Percentiles rank a stretch among this genome's conserved stretches.
phyloP scores from a whole-genome alignment of 345 rosid species.

The Theobroma cacao region DNA sequence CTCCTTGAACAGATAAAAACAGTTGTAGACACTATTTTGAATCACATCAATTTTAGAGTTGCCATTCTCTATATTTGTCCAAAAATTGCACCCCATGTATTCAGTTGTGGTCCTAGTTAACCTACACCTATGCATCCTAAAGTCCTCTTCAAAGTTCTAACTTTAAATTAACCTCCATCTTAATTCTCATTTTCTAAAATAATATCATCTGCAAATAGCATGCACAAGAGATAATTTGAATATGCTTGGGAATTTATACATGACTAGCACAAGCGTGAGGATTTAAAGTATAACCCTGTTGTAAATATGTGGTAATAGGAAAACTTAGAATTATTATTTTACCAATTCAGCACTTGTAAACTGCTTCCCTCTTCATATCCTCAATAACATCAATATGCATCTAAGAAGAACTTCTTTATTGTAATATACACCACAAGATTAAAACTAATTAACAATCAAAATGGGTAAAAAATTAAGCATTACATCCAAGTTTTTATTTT shows the following conservation, averaged over 20 bases:
- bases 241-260: neutral
- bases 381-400: neutral
- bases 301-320: neutral
- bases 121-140: neutral
- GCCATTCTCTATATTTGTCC: neutral
- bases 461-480: neutral
- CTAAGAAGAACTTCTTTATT: neutral
- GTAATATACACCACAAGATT: neutral
- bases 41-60: neutral
- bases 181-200: neutral
- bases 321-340: neutral
- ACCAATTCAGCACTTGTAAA: neutral
- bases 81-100: neutral
- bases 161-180: neutral
- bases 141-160: slow-evolving; percentile 5
- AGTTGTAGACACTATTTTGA: neutral
- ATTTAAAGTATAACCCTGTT: neutral
- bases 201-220: neutral
- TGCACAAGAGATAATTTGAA: neutral
- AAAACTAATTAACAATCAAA: neutral
- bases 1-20: neutral
- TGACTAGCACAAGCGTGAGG: neutral
- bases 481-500: neutral
- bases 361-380: neutral
- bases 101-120: neutral